Evolutionary conservation across 2,329 filamentous ascomycete genomes (phyloP).

Genomic region (Monosporascus ibericus): DNA sequence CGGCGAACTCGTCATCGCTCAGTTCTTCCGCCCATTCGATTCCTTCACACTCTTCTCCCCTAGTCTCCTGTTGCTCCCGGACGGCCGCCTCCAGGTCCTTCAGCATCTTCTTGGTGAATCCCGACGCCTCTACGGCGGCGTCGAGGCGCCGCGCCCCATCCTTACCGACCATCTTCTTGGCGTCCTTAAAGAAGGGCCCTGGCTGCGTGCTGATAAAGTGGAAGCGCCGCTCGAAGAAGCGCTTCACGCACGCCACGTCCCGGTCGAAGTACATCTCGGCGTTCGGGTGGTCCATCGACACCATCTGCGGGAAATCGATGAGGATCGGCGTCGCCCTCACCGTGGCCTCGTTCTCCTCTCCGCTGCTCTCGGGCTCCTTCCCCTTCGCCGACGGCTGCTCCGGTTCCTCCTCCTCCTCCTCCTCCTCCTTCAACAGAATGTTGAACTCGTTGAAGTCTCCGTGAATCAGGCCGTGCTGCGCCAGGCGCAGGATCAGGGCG

Average conservation of each 20-base stretch:
- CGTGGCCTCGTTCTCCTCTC: background rate
- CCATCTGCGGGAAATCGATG: slow-evolving; percentile 98
- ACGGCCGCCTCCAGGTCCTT: slow-evolving; percentile 92
- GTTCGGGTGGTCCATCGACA: slow-evolving; percentile 89
- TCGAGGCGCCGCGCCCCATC: slow-evolving; percentile 68
- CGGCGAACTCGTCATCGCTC: slow-evolving; percentile 22
- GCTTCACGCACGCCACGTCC: slow-evolving; percentile 91
- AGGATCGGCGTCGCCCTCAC: slow-evolving; percentile 64
- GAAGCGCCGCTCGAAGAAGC: slow-evolving; percentile 86
- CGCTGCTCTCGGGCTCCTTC: slow-evolving; percentile 9
- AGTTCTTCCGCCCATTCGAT: slow-evolving; percentile 26
- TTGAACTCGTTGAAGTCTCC: slow-evolving; percentile 99
- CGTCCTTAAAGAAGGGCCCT: slow-evolving; percentile 81
- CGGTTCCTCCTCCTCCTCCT: slow-evolving; percentile 22
- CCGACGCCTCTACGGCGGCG: slow-evolving; percentile 82
- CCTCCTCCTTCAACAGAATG: slow-evolving; percentile 79
- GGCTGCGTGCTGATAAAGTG: slow-evolving; percentile 76
- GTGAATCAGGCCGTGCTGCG: slow-evolving; percentile 84
- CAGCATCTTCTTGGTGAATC: slow-evolving; percentile 94
- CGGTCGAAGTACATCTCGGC: slow-evolving; percentile 97
- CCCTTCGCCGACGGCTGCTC: slow-evolving; percentile 23
- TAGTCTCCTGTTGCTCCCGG: slow-evolving; percentile 59
- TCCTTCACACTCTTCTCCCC: slow-evolving; percentile 33
- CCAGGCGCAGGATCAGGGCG: slow-evolving; percentile 74
- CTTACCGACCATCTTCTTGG: slow-evolving; percentile 65